A percentile compares a stretch with the other conserved stretches of the same genome.
phyloP scores from a whole-genome alignment of 495 filamentous ascomycete genomes.

The Penicillium dipodomyicola region DNA sequence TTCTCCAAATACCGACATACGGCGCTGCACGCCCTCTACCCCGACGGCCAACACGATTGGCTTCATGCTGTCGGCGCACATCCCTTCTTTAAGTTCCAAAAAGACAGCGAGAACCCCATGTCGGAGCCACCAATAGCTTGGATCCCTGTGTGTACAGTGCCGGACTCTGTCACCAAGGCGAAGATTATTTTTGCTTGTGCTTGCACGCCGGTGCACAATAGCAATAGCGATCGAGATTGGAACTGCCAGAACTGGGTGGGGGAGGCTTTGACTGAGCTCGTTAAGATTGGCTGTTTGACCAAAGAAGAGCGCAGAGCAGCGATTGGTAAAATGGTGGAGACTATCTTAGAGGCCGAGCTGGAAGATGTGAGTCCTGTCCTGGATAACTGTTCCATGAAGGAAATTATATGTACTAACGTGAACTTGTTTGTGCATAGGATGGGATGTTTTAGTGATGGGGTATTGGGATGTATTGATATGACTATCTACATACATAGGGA shows the following conservation, averaged over 20 bases:
- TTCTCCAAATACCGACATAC: constrained; percentile 36
- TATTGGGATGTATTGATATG: too few species aligned
- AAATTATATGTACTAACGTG: not conserved
- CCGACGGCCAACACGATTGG: constrained; percentile 12
- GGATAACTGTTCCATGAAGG: not conserved
- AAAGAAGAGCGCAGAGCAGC: constrained; percentile 16
- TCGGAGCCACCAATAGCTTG: constrained; percentile 55
- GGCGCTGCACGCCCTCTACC: constrained; percentile 29
- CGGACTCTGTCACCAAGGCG: constrained; percentile 18
- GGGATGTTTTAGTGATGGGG: not conserved
- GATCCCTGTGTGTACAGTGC: constrained; percentile 22
- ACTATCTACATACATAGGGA: too few species aligned
- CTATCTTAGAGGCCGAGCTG: constrained; percentile 29
- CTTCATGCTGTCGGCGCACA: constrained; percentile 31
- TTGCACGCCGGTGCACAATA: constrained; percentile 26
- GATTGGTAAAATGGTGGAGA: constrained; percentile 31
- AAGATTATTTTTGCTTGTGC: constrained; percentile 23
- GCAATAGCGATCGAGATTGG: constrained; percentile 28
- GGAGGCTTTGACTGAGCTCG: constrained; percentile 27
- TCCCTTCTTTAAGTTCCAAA: constrained; percentile 33
- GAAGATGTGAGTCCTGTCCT: constrained; percentile 10
- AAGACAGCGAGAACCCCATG: constrained; percentile 39
- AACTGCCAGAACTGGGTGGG: constrained; percentile 40
- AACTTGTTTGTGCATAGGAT: not conserved
- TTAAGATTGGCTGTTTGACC: constrained; percentile 25